Evolutionary conservation across 1,139 yeast species (phyloP), one percentile per base, ranked within the genome.

Genomic region (Citeromyces hawaiiensis): DNA sequence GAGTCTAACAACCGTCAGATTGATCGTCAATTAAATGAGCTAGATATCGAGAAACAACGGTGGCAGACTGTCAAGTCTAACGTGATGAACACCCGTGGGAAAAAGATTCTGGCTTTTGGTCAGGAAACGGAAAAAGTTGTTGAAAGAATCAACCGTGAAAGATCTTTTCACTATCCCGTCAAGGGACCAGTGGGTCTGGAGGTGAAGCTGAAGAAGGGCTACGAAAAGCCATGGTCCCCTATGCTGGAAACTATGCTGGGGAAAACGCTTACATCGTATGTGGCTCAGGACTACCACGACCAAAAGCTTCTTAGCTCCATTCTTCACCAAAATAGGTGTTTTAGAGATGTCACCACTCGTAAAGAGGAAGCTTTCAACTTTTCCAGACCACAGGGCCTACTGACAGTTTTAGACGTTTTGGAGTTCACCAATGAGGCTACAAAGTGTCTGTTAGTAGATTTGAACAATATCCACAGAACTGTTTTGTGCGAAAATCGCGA

Each of bases 181-280:
- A 56, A 83, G n/a, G 98, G 98, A 0, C 99, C 99, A 0, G 44
- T 88, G 1, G 97, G 96, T 0, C 50, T 66, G 7, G 63, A 63
- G 43, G 64, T 87, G 2, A 64, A 71, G 8, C 62, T 91, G 13
- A 82, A 75, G 47, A 54, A 59, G 2, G 74, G 68, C 15, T 72
- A 60, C 47, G 60, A 65, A n/a, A 56, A 66, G 35, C 11, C 13
- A 14, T 88, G 88, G 88, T 61, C 70, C 6, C 68, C 68, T 15
- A 55, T 83, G 3, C 55, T 91, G 11, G 93, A 85, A 48, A 56
- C 72, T 0, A 53, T 64, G 1, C 47, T 78, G 34, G 64, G 66
- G 3, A 59, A 63, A 13, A 57, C 73, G 0, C 56, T 85, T 14
- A 74, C 69, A 36, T 65, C 87, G 0, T 87, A 85, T 55, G 64